Evolutionary conservation across 768 basidiomycete genomes (phyloP), one percentile per base, ranked within the genome.

Genomic region (Paxillus involutus): DNA sequence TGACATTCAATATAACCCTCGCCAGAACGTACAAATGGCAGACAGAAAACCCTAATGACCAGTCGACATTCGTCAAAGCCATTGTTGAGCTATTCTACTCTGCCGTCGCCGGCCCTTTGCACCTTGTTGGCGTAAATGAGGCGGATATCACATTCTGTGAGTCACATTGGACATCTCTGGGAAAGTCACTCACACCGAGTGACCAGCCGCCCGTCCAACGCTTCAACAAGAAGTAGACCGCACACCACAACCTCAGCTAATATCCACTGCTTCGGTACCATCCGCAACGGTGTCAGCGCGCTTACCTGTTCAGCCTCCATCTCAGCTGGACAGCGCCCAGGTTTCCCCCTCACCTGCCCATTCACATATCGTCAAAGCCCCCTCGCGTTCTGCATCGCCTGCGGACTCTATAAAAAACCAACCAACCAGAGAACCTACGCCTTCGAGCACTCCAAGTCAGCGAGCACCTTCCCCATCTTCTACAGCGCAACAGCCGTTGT

Each of bases 11-110:
- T 62, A 77, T 98, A 56, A 93, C 91, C 1, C 80, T 98, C 49
- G 85, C 89, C n/a, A 82, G 91, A 68, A 86, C 91, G 24, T 98
- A 98, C 73, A 80, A 76, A 67, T 98, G 95, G 94, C 81, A 87
- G 65, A 90, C 93, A 0, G 94, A 96, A 63, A 81, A 79, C 51
- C 67, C 78, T 32, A 66, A 66, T 24, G 94, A 98, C 61, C 95
- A 96, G 67, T 60, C 74, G 12, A 71, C 72, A 12, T 98, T 98
- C 68, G 66, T 97, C 46, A 77, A 79, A 39, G 77, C 86, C 2
- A 60, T 89, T 39, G 71, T 94, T 54, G 79, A 83, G 42, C 74
- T 87, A 33, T 89, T 86, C 66, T 80, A 73, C 36, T 68, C 68
- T 35, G 72, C 82, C 21, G 68, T 80, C 19, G 74, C 72, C 19